Percentiles rank a stretch among this genome's conserved stretches.
These are phyloP conservation scores for Parachlorella kessleri DNA, from an alignment of 139 green algal genomes.

Conservation along the genomic window DNA sequence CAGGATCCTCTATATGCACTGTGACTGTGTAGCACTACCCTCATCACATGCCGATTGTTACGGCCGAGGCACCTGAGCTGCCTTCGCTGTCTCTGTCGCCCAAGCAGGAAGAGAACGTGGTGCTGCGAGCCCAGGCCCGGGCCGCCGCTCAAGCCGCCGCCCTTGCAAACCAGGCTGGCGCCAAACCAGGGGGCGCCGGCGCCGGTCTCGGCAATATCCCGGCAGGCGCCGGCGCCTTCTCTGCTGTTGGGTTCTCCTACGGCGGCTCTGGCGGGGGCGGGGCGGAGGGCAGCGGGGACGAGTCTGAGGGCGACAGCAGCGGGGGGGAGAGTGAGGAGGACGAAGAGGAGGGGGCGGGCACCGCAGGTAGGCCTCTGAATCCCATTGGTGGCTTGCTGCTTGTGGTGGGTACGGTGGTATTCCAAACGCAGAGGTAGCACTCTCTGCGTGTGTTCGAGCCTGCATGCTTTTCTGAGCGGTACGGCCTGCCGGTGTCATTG, in stretches of 20 bases:
- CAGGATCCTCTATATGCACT: too few relatives aligned
- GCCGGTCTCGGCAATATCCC: background rate
- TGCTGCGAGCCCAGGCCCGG: constrained; percentile 50
- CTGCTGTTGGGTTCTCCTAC: constrained; percentile 71
- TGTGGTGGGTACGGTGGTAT: too few relatives aligned
- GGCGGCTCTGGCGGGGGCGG: constrained; percentile 12
- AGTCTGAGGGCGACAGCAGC: constrained; percentile 5
- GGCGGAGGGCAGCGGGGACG: background rate
- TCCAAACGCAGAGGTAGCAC: too few relatives aligned
- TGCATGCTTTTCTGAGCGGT: too few relatives aligned
- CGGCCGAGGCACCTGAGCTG: too few relatives aligned
- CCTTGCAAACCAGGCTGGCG: background rate
- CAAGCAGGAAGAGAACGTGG: constrained; percentile 57
- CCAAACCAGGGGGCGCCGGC: background rate
- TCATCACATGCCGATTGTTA: too few relatives aligned
- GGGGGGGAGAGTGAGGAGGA: constrained; percentile 21
- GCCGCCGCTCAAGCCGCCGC: constrained; percentile 20
- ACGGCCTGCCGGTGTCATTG: too few relatives aligned
- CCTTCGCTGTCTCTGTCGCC: too few relatives aligned
- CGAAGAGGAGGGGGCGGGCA: constrained; percentile 31
- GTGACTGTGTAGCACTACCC: too few relatives aligned
- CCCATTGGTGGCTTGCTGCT: too few relatives aligned
- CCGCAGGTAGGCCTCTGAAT: constrained; percentile 20
- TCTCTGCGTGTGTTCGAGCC: too few relatives aligned
- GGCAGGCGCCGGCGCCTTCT: constrained; percentile 53